Conservation (phyloP, 768 basidiomycete genomes). For the Phanerochaete sordida region DNA sequence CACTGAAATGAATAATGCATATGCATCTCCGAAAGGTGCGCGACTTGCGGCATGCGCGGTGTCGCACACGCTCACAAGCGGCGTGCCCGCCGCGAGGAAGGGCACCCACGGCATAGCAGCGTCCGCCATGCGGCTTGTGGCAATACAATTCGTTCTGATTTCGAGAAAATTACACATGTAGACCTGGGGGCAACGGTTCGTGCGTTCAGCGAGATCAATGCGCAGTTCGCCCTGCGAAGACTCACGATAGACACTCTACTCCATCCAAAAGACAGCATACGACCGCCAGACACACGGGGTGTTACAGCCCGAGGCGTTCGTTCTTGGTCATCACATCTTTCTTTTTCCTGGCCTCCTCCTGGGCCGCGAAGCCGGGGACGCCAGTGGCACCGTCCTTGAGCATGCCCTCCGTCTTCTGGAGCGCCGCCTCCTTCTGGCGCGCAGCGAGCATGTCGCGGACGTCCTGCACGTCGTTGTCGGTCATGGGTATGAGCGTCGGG, state of each 20-base stretch:
- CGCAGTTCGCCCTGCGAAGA: background rate
- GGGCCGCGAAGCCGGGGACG: conserved; percentile 15
- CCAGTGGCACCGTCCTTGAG: background rate
- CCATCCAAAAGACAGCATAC: background rate
- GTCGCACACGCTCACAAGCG: too few relatives aligned
- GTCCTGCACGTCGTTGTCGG: conserved; percentile 76
- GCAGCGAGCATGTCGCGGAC: conserved; percentile 44
- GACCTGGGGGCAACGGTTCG: background rate
- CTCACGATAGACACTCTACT: background rate
- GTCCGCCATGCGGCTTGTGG: background rate
- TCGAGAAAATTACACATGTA: background rate
- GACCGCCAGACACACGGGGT: background rate
- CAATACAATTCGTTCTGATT: background rate
- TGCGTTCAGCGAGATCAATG: background rate
- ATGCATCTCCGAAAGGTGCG: too few relatives aligned
- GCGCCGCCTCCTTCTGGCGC: background rate
- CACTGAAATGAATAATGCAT: too few relatives aligned
- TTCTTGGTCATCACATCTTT: conserved; percentile 32
- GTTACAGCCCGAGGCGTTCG: conserved; percentile 29
- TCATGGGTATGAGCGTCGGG: conserved; percentile 75
- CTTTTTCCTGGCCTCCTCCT: conserved; percentile 32
- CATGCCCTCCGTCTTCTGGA: background rate
- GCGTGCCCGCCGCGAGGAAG: too few relatives aligned
- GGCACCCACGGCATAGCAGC: too few relatives aligned
- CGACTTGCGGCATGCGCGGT: too few relatives aligned